Evolutionary conservation across 1,139 yeast genomes (phyloP), one percentile per base, ranked within the genome.

Genomic region (Zygosaccharomyces sapae): DNA sequence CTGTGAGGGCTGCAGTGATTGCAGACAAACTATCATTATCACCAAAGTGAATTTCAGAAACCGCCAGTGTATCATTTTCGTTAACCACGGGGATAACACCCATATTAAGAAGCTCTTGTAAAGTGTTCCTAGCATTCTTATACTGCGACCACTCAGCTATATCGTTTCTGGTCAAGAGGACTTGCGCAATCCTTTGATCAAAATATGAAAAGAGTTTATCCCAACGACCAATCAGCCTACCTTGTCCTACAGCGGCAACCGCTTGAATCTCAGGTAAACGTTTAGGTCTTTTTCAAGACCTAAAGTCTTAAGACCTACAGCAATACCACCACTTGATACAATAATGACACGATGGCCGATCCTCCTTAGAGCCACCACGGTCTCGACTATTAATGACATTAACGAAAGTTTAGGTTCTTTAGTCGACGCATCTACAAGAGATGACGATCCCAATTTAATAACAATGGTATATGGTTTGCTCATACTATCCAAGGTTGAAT

Each of bases 21-120:
- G 97, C 98, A 35, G 95, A 83, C 34, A 92, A 72, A 0, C 98
- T 92, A 67, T 92, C 99, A 62, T 92, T 92, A 67, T 92, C 99
- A 62, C 99, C 99, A 62, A 92, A 92, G 61, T 92, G 87, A 68
- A 94, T 92, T 70, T 92, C 98, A 40, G 71, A 84, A 19, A 90
- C 94, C 0, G 96, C 86, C 46, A 92, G 71, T 0, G 98, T 90
- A 62, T 92, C 99, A 64, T 92, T 92, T 66, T 92, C 99, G 66
- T 92, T 92, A 39, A 92, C 97, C 57, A 92, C 89, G 20, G 99
- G 99, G 46, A 92, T 84, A 6, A 87, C 88, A 1, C 86, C 96
- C 96, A 90, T 87, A 51, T 79, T 79, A 47, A 92, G 69, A 31
- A 94, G 73, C 66, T 86, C 95, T 49, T 77, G 73, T 51, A 92